phyloP scores from a whole-genome alignment of 2,329 filamentous ascomycete genomes.

The Hypoxylon sp. region DNA sequence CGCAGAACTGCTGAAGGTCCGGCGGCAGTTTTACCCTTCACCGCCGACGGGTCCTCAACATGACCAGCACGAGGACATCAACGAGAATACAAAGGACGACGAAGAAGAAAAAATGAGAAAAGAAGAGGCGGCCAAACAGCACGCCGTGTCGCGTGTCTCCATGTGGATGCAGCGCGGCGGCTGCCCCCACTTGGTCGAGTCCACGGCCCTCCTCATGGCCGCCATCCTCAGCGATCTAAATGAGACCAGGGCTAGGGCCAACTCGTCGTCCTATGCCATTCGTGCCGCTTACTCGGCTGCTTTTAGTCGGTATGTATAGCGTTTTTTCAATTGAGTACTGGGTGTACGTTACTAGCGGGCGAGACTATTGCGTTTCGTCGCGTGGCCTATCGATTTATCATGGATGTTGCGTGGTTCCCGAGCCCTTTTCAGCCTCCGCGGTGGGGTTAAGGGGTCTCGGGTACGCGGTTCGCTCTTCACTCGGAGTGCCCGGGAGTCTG shows the following conservation, averaged over 20 bases:
- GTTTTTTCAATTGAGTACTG: background rate
- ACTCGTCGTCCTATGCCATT: slow-evolving; percentile 69
- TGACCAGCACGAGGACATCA: slow-evolving; percentile 32
- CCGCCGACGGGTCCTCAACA: slow-evolving; percentile 31
- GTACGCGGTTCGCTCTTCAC: background rate
- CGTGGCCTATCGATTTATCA: background rate
- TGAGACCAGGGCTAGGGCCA: slow-evolving; percentile 48
- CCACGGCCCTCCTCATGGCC: slow-evolving; percentile 78
- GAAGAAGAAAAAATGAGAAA: slow-evolving; percentile 28
- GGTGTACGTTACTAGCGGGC: background rate
- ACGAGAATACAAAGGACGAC: slow-evolving; percentile 14
- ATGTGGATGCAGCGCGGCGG: slow-evolving; percentile 80
- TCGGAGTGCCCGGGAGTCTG: background rate
- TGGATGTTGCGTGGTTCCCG: background rate
- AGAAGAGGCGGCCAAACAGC: slow-evolving; percentile 51
- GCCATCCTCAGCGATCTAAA: slow-evolving; percentile 74
- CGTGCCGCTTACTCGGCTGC: slow-evolving; percentile 79
- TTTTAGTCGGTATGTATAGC: slow-evolving; percentile 73
- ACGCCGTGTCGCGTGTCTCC: slow-evolving; percentile 70
- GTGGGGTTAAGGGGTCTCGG: background rate
- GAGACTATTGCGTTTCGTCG: slow-evolving; percentile 14
- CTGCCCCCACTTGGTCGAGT: slow-evolving; percentile 84
- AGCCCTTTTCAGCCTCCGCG: background rate
- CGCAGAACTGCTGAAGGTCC: slow-evolving; percentile 74
- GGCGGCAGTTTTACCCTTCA: slow-evolving; percentile 72